These are phyloP conservation scores for Heteromeles arbutifolia DNA, from an alignment of 306 rosid genomes.

Conservation along the genomic window DNA sequence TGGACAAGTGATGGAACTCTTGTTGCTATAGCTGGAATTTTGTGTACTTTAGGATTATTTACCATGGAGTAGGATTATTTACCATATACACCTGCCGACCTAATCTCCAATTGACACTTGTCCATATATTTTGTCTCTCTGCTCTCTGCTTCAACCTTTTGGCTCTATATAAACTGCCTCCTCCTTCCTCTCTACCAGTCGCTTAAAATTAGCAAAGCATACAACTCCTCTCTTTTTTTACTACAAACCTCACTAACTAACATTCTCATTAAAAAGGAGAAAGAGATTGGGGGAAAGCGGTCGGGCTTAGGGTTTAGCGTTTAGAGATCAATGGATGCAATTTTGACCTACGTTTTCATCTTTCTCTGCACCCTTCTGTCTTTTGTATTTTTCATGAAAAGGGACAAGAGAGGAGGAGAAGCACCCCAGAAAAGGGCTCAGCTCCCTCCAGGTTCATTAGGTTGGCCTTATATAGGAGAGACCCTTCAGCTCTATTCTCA, in stretches of 20 bases:
- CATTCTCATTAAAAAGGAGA: background rate
- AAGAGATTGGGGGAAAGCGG: background rate
- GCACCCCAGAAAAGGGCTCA: conserved; percentile 20
- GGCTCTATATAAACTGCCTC: conserved; percentile 1
- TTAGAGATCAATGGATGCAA: conserved; percentile 30
- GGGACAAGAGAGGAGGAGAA: conserved; percentile 2
- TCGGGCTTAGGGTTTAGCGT: background rate
- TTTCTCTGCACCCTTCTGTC: conserved; percentile 26
- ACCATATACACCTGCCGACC: background rate
- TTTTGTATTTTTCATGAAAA: conserved; percentile 10
- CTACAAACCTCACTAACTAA: background rate
- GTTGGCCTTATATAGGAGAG: conserved; percentile 91
- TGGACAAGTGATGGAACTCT: background rate
- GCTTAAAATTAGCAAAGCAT: background rate
- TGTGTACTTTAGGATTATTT: background rate
- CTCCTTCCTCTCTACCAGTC: background rate
- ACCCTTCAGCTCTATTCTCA: conserved; percentile 77
- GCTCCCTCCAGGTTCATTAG: conserved; percentile 97
- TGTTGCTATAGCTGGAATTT: background rate
- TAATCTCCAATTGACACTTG: background rate
- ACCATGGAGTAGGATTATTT: background rate
- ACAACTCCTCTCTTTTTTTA: background rate
- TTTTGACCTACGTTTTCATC: conserved; percentile 23
- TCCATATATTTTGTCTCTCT: background rate
- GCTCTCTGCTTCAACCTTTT: background rate